A percentile compares a stretch with the other conserved stretches of the same genome.
phyloP scores from a whole-genome alignment of 1,284 basidiomycete genomes.

The Ceratobasidium theobromae region DNA sequence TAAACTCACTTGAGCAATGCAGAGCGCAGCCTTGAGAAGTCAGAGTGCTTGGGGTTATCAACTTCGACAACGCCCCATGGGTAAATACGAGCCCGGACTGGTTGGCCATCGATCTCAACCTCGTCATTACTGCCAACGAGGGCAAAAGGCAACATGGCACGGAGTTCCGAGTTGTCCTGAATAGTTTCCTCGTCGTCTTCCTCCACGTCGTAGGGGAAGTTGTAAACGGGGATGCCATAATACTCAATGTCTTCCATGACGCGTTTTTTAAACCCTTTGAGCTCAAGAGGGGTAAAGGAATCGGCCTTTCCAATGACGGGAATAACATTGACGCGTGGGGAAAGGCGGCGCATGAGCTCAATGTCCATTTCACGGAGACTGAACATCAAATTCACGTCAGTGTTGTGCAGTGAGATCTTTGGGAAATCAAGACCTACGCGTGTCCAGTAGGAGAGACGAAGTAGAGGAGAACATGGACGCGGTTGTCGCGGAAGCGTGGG shows the following conservation, averaged over 20 bases:
- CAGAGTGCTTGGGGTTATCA: constrained; percentile 97
- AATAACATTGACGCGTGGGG: constrained; percentile 97
- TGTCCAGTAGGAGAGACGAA: constrained; percentile 96
- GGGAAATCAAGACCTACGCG: constrained; percentile 51
- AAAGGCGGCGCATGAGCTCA: constrained; percentile 94
- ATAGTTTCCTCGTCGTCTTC: constrained; percentile 99
- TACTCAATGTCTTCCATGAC: constrained; percentile 99
- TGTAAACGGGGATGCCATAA: constrained; percentile 98
- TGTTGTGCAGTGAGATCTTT: constrained; percentile 36
- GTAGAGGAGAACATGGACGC: constrained; percentile 94
- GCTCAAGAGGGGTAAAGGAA: constrained; percentile 87
- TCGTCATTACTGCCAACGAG: constrained; percentile 98
- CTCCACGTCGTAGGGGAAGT: constrained; percentile 99
- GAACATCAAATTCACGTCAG: constrained; percentile 43
- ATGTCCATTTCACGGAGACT: constrained; percentile 99
- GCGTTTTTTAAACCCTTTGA: constrained; percentile 94
- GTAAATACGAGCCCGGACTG: constrained; percentile 89
- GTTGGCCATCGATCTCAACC: constrained; percentile 88
- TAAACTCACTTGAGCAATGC: constrained; percentile 77
- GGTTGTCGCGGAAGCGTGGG: constrained; percentile 97
- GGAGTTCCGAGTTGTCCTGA: constrained; percentile 93
- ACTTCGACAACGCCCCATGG: constrained; percentile 99
- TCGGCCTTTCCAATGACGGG: constrained; percentile 98
- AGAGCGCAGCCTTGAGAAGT: constrained; percentile 89
- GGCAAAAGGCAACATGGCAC: constrained; percentile 91